Base-by-base conservation (phyloP, 2,329 filamentous ascomycete genomes). In the Claviceps digitariae region DNA sequence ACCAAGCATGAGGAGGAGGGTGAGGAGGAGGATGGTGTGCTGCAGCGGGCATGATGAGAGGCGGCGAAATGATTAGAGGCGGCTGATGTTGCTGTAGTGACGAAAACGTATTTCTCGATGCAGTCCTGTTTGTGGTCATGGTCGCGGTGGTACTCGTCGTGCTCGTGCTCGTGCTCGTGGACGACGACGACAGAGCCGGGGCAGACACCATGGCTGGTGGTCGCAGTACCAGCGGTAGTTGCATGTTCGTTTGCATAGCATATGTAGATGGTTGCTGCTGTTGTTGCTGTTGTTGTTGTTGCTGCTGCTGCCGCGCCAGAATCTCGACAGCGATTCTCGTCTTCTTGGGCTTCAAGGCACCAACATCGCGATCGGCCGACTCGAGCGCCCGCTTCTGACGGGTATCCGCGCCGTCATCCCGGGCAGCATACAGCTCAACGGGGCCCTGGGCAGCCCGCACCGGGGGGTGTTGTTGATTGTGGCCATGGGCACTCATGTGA, bases 301-400 rank as follows among this genome's bases (percentile, higher is more conserved):
- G 64, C 54, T 65, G 64, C 51, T 63, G 49, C 34, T 56, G 54
- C 25, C 52, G 64, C 54, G 64, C 58, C 50, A 74, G 64, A 48
- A 81, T 77, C 60, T 81, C 77, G 58, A 79, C 74, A 25, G 74
- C 67, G 59, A 81, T 74, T 56, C 73, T 69, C 52, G 73, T 65
- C 64, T 70, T 75, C 66, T 81, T 82, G 52, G 68, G 62, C 53
- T 70, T 69, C 47, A 71, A 60, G 49, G 67, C 63, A 57, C 75
- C 72, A 60, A 70, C 66, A 53, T 77, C 73, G 61, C 66, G 66
- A 49, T 74, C 70, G 53, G 66, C 56, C 51, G 65, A 58, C 50
- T 77, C 74, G 59, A 76, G 69, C 49, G 66, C 67, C 57, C 76
- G 72, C 66, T 79, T 79, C 62, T 67, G 72, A 60, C 71, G 71